Percentiles rank a stretch among this genome's conserved stretches.
These are phyloP conservation scores for Gossypium raimondii DNA, from an alignment of 345 rosid genomes.

Conservation along the genomic window DNA sequence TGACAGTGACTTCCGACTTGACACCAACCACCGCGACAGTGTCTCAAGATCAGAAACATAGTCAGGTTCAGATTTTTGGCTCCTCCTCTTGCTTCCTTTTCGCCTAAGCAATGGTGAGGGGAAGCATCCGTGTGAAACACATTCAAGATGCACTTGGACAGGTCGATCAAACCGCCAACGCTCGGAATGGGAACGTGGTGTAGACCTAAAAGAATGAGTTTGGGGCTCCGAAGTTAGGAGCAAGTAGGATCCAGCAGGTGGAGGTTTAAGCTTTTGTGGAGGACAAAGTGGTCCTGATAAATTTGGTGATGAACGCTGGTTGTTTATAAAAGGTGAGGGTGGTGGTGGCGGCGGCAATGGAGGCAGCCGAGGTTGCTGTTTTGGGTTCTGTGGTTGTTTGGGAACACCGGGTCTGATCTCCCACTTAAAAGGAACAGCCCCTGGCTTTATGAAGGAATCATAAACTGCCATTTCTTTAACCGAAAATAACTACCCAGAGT, in stretches of 20 bases:
- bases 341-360: slow-evolving; percentile 4
- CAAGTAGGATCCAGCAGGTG: slow-evolving; percentile 41
- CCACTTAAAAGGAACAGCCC: slow-evolving; percentile 87
- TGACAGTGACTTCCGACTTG: slow-evolving; percentile 56
- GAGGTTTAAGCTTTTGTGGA: slow-evolving; percentile 51
- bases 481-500: background rate
- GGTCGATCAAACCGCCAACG: slow-evolving; percentile 49
- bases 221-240: slow-evolving; percentile 37
- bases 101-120: slow-evolving; percentile 44
- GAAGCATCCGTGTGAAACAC: slow-evolving; percentile 63
- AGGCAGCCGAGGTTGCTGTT: slow-evolving; percentile 24
- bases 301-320: slow-evolving; percentile 20
- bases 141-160: slow-evolving; percentile 28
- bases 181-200: slow-evolving; percentile 52
- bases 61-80: slow-evolving; percentile 24
- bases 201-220: slow-evolving; percentile 51
- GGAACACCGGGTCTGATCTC: slow-evolving; percentile 98
- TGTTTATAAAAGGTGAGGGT: slow-evolving; percentile 13
- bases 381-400: slow-evolving; percentile 24
- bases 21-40: slow-evolving; percentile 48
- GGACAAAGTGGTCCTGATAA: slow-evolving; percentile 19
- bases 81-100: slow-evolving; percentile 38
- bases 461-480: slow-evolving; percentile 37
- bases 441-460: slow-evolving; percentile 78
- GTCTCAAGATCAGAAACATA: slow-evolving; percentile 43